Conservation (phyloP, 768 basidiomycete genomes). For the Lepiota venenata region DNA sequence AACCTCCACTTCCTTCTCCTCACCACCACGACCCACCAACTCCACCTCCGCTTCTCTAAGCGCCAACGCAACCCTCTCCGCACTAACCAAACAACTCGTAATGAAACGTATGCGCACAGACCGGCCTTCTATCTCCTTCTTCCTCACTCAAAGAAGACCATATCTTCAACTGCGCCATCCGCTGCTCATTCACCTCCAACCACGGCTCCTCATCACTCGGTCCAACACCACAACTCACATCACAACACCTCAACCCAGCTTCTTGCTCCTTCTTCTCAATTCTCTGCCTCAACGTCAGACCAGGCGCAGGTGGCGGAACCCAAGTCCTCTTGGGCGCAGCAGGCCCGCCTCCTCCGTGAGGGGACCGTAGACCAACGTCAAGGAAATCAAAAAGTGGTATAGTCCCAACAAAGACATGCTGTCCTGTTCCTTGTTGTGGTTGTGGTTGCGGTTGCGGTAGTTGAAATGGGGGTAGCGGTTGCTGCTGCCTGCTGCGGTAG, state of each 20-base stretch:
- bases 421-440: conserved; percentile 6
- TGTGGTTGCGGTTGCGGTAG: background rate
- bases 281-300: conserved; percentile 67
- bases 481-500: conserved; percentile 1
- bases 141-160: conserved; percentile 10
- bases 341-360: no score
- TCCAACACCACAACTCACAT: conserved; percentile 71
- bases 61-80: conserved; percentile 62
- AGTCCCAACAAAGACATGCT: conserved; percentile 18
- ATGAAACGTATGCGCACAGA: conserved; percentile 71
- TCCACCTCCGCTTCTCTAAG: conserved; percentile 53
- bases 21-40: conserved; percentile 27
- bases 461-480: no score
- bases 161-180: conserved; percentile 37
- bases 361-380: background rate
- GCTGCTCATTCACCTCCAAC: conserved; percentile 25
- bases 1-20: conserved; percentile 51
- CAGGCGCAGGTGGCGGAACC: conserved; percentile 61
- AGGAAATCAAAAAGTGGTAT: conserved; percentile 11
- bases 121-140: conserved; percentile 20
- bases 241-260: conserved; percentile 67
- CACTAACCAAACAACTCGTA: conserved; percentile 66
- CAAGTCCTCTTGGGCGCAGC: conserved; percentile 41
- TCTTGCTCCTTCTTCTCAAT: conserved; percentile 73
- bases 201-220: conserved; percentile 71